Percentiles rank a stretch among this genome's conserved stretches.
Conservation (phyloP, 2,329 filamentous ascomycete genomes). For the Herpotrichia juniperi region DNA sequence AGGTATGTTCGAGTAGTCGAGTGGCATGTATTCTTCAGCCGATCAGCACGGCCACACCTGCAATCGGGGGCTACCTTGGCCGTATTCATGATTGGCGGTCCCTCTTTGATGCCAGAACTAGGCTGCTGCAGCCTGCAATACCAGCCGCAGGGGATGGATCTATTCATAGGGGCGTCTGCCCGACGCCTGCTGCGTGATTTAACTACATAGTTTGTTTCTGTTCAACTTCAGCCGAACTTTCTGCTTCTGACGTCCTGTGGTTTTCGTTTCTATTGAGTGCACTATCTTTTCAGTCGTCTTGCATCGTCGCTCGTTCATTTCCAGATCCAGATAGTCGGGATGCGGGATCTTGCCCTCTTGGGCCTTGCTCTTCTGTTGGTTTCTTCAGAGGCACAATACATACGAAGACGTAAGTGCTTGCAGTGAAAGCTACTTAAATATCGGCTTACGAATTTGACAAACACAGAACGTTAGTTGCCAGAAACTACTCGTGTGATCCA, state of each 20-base stretch:
- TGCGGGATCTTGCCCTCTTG: slow-evolving; percentile 29
- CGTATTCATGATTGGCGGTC: slow-evolving; percentile 22
- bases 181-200: slow-evolving; percentile 1
- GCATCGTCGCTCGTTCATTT: slow-evolving; percentile 24
- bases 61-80: slow-evolving; percentile 7
- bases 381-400: slow-evolving; percentile 15
- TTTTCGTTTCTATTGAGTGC: not conserved
- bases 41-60: slow-evolving; percentile 29
- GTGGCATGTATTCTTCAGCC: slow-evolving; percentile 13
- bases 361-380: slow-evolving; percentile 22
- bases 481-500: not conserved
- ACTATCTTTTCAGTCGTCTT: not conserved
- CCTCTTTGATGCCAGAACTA: slow-evolving; percentile 20
- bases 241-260: slow-evolving; percentile 3
- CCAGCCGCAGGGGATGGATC: slow-evolving; percentile 31
- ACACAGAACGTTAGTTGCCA: slow-evolving; percentile 23
- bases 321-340: slow-evolving; percentile 19
- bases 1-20: not conserved
- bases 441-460: slow-evolving; percentile 10
- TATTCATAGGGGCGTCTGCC: slow-evolving; percentile 8
- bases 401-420: slow-evolving; percentile 24
- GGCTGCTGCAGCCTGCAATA: slow-evolving; percentile 16
- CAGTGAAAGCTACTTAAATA: not conserved
- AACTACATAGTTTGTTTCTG: slow-evolving; percentile 11
- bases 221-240: slow-evolving; percentile 1